These are phyloP conservation scores for Podosphaera leucotricha DNA, from an alignment of 2,329 filamentous ascomycete genomes.

Conservation along the genomic window DNA sequence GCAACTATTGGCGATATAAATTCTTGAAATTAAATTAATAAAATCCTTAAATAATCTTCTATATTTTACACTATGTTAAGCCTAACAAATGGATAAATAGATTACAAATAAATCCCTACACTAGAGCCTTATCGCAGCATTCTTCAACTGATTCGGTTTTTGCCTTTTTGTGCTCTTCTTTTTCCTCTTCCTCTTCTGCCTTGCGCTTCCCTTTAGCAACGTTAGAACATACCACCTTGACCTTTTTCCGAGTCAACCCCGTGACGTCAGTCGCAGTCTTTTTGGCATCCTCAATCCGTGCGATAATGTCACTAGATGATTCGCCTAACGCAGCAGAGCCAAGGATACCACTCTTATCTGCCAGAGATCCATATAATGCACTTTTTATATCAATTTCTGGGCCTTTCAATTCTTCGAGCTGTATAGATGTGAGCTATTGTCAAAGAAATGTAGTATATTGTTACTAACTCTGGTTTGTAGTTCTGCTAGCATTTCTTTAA, in stretches of 20 bases:
- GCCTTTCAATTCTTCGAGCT: conserved; percentile 45
- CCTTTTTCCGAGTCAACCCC: conserved; percentile 47
- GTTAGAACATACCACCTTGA: conserved; percentile 15
- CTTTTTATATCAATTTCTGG: conserved; percentile 34
- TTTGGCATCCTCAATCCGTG: conserved; percentile 46
- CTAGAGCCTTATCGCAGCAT: neutral
- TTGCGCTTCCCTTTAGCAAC: conserved; percentile 27
- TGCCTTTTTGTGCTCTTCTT: conserved; percentile 14
- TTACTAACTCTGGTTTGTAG: conserved; percentile 45
- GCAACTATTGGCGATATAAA: neutral
- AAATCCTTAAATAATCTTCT: too few relatives aligned
- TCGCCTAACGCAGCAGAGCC: conserved; percentile 35
- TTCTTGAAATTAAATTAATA: neutral
- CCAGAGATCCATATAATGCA: conserved; percentile 27
- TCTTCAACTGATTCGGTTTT: conserved; percentile 10
- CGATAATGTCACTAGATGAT: conserved; percentile 33
- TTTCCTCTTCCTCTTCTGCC: conserved; percentile 20
- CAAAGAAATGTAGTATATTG: neutral
- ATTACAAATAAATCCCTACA: neutral
- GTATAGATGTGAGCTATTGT: neutral
- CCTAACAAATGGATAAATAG: too few relatives aligned
- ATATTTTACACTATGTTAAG: too few relatives aligned
- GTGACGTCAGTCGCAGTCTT: conserved; percentile 48
- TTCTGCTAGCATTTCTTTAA: conserved; percentile 55
- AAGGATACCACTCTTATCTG: conserved; percentile 32